Base-by-base conservation (phyloP, 805 yeast species). In the Candida xyloterini region DNA sequence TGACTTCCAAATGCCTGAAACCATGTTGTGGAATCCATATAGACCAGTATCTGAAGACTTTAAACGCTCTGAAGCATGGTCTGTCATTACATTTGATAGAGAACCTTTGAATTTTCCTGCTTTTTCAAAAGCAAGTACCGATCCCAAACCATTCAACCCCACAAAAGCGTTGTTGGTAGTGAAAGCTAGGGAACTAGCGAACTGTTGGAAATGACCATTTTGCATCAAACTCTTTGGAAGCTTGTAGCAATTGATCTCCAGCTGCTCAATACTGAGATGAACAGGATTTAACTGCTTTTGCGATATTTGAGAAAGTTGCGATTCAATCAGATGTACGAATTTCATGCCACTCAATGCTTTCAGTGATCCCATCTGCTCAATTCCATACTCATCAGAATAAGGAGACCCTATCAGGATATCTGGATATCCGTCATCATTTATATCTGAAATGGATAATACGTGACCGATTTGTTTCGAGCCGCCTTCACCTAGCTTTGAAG, bases 401-500 rank as follows among this genome's bases (percentile, higher is more conserved):
- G 74, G 71, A 1, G 78, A 69, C 0, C 74, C 68, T 2, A 78
- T 53, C 3, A 75, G 16, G 8, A 78, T 47, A 32, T 71, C 76
- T 1, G 63, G 64, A 8, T 59, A 37, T 0, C 68, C 70, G 44
- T 67, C 73, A 5, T 53, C 57, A 46, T 64, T 60, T 9, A 66
- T 38, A 39, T 68, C 70, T 7, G 50, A 62, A 1, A 38, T 22
- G 10, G 27, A 23, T 25, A 53, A 33, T 2, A 50, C 29, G 13
- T 59, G 51, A 0, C 76, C 79, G 11, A 72, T 51, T 31, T 73
- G 63, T 41, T 78, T 75, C 1, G 49, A 31, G 0, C 81, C 81
- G 1, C 38, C 21, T 0, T 35, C 9, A 2, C 81, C 77, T 43
- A 70, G 61, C 15, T 27, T 30, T 10, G 52, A 34, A 8, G 53